Base-by-base conservation (phyloP, 805 yeast genomes). In the Ogataea zsoltii region DNA sequence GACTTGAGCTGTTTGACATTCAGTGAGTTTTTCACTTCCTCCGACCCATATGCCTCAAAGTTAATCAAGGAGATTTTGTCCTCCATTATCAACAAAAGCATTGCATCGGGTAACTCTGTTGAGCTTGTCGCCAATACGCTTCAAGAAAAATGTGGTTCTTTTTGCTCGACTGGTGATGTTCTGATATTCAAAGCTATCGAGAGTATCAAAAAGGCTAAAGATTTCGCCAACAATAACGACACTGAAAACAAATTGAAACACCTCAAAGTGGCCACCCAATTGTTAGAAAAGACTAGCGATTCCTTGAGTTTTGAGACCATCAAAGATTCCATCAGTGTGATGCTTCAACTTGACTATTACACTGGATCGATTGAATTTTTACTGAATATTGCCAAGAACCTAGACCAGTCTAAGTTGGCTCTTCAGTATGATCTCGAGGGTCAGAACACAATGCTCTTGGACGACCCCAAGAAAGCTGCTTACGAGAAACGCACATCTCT, bases 161-260 rank as follows among this genome's bases (percentile, higher is more conserved):
- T 90, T 66, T 94, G 98, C 60, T 88, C 97, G 0, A 81, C 96
- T 13, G 88, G 86, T 54, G 99, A 94, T 66, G 97, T 94, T 21
- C 76, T 90, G 48, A 88, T 94, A 12, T 94, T 91, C 73, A 86
- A 92, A 65, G 98, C 97, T 0, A 82, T 90, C 56, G 99, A 94
- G 63, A 90, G 86, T 63, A 72, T 94, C 57, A 86, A 92, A 46
- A 82, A 85, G 56, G 97, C 98, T 1, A 86, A 84, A 57, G 86
- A 82, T 46, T 79, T 82, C 49, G 88, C 88, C 2, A 65, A 72
- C 19, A 78, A 79, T 52, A 80, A 82, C 56, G 96, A 91, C 60
- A 75, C 76, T 33, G 97, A 91, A 43, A 63, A 76, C 53, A 77
- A 84, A 42, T 69, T 78, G 48, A 74, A 78, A 49, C 83, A 88